Evolutionary conservation across 2,329 filamentous ascomycete species (phyloP).

Genomic region (Fusarium pseudonygamai): DNA sequence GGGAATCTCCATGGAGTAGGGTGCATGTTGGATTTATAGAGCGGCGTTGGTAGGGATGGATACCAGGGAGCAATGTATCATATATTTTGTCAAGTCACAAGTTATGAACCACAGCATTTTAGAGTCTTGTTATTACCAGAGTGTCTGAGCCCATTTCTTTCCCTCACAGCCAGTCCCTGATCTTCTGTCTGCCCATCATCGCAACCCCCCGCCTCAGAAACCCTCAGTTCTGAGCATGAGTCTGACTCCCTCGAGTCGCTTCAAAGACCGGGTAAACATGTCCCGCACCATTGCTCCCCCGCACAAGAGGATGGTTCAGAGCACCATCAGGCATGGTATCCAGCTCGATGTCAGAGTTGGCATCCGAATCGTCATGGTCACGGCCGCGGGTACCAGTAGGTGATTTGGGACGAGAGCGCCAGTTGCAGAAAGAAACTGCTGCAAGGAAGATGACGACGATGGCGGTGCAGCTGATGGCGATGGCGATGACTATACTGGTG

Average conservation of each 20-base stretch:
- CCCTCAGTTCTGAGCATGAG: background rate
- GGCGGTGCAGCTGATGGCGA: background rate
- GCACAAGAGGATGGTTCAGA: background rate
- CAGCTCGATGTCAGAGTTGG: background rate
- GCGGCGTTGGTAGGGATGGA: conserved; percentile 27
- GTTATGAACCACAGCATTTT: background rate
- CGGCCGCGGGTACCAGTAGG: background rate
- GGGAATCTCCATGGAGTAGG: conserved; percentile 37
- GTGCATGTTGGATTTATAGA: conserved; percentile 35
- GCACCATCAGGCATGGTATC: background rate
- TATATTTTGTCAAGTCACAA: background rate
- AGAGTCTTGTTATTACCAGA: background rate
- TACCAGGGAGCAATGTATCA: conserved; percentile 7
- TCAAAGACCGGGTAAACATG: background rate
- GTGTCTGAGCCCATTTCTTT: background rate
- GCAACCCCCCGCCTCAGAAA: no score
- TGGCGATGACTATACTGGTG: background rate
- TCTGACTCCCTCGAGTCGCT: background rate
- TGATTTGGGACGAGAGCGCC: background rate
- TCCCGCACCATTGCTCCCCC: background rate
- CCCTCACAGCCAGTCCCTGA: background rate
- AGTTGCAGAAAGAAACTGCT: background rate
- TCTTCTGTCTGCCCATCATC: no score
- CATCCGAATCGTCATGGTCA: background rate
- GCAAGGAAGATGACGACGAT: background rate